phyloP scores from a whole-genome alignment of 768 basidiomycete species.

The Serendipita sp. region DNA sequence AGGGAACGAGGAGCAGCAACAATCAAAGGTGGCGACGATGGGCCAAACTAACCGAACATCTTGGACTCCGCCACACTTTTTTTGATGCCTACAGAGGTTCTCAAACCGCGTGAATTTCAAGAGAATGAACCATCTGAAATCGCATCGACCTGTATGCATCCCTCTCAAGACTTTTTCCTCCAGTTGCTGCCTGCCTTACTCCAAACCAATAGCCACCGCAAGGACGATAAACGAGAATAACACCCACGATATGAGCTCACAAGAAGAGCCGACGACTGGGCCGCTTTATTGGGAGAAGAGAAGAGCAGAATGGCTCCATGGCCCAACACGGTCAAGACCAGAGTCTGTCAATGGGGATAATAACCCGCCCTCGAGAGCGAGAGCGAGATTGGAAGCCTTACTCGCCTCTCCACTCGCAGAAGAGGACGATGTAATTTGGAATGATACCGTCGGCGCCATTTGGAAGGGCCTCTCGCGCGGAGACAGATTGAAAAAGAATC shows the following conservation, averaged over 20 bases:
- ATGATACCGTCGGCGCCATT: neutral
- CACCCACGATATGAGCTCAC: neutral
- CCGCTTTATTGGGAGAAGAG: neutral
- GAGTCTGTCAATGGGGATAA: neutral
- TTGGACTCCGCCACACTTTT: too few species aligned
- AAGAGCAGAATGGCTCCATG: neutral
- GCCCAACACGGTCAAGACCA: neutral
- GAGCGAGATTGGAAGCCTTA: neutral
- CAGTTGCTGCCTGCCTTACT: neutral
- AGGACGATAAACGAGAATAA: neutral
- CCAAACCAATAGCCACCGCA: neutral
- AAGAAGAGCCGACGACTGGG: neutral
- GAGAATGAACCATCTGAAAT: neutral
- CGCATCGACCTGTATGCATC: neutral
- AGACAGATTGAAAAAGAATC: neutral
- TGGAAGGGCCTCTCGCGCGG: neutral
- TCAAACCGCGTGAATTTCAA: neutral
- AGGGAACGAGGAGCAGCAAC: too few species aligned
- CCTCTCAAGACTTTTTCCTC: neutral
- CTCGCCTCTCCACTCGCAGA: neutral
- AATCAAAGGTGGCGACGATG: too few species aligned
- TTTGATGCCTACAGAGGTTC: neutral
- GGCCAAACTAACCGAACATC: neutral
- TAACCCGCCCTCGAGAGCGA: neutral
- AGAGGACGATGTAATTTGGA: neutral